Evolutionary conservation across 73 alveolate species (phyloP).

Genomic region (Paramecium caudatum): DNA sequence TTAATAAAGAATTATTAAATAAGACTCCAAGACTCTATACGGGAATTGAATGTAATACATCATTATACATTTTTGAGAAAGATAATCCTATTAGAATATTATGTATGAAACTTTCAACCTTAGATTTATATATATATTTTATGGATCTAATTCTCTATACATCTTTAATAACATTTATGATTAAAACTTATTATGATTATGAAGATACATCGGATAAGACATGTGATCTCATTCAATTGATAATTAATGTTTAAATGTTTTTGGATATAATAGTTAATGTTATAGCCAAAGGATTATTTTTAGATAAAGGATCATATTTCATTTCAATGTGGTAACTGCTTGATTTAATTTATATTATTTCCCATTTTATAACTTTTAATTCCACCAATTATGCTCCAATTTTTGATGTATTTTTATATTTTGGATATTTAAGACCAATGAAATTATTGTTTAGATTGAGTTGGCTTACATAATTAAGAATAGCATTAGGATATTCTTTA

Average conservation of each 20-base stretch:
- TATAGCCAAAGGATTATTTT: slow-evolving; percentile 38
- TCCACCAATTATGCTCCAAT: slow-evolving; percentile 10
- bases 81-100: neutral
- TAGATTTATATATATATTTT: neutral
- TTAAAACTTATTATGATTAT: slow-evolving; percentile 12
- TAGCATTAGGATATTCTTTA: slow-evolving; percentile 11
- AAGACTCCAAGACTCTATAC: neutral
- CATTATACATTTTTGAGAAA: slow-evolving; percentile 14
- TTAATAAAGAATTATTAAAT: neutral
- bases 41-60: slow-evolving; percentile 35
- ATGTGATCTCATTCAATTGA: slow-evolving; percentile 1
- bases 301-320: slow-evolving; percentile 32
- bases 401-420: neutral
- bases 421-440: slow-evolving; percentile 38
- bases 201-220: slow-evolving; percentile 1
- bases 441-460: neutral
- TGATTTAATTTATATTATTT: neutral
- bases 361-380: slow-evolving; percentile 19
- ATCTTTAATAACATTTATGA: neutral
- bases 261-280: neutral
- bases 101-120: neutral
- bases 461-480: neutral
- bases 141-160: slow-evolving; percentile 21
- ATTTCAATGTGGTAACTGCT: neutral
- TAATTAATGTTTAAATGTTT: neutral